Evolutionary conservation across 2,329 filamentous ascomycete genomes (phyloP).

Genomic region (Myotisia sp.): DNA sequence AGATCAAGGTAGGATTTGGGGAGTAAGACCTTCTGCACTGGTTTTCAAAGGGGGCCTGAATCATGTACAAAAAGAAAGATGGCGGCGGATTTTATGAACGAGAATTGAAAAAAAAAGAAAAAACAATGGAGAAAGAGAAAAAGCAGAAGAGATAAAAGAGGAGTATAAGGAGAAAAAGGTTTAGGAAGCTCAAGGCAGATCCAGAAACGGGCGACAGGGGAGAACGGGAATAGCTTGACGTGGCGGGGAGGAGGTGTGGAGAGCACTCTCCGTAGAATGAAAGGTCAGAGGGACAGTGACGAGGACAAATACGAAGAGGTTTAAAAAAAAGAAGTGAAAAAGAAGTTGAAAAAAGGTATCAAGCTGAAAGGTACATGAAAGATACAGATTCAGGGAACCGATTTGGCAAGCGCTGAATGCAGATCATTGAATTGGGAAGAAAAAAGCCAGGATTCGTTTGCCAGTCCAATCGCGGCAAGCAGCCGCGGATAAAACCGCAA

Average conservation of each 20-base stretch:
- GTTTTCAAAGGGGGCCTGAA: conserved; percentile 1
- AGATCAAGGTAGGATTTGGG: too few relatives aligned
- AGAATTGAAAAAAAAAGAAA: conserved; percentile 3
- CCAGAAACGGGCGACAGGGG: neutral
- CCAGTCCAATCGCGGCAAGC: conserved; percentile 19
- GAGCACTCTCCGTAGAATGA: neutral
- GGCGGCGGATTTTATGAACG: conserved; percentile 7
- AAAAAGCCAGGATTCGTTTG: conserved; percentile 24
- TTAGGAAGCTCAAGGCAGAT: neutral
- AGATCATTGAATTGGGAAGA: conserved; percentile 8
- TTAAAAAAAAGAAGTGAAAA: conserved; percentile 1
- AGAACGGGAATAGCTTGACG: neutral
- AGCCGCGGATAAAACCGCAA: conserved; percentile 13
- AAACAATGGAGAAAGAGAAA: conserved; percentile 1
- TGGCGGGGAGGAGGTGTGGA: neutral
- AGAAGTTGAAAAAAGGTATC: conserved; percentile 6
- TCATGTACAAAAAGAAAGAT: conserved; percentile 10
- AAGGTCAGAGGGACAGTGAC: conserved; percentile 11
- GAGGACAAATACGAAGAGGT: conserved; percentile 6
- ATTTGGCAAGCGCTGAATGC: conserved; percentile 6
- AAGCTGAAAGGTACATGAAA: conserved; percentile 11
- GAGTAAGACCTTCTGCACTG: too few relatives aligned
- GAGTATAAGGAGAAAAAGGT: neutral
- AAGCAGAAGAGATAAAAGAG: conserved; percentile 1
- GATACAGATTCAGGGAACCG: conserved; percentile 6